These are phyloP conservation scores for Santalum album DNA, from an alignment of 164 flowering plant genomes.

Conservation along the genomic window DNA sequence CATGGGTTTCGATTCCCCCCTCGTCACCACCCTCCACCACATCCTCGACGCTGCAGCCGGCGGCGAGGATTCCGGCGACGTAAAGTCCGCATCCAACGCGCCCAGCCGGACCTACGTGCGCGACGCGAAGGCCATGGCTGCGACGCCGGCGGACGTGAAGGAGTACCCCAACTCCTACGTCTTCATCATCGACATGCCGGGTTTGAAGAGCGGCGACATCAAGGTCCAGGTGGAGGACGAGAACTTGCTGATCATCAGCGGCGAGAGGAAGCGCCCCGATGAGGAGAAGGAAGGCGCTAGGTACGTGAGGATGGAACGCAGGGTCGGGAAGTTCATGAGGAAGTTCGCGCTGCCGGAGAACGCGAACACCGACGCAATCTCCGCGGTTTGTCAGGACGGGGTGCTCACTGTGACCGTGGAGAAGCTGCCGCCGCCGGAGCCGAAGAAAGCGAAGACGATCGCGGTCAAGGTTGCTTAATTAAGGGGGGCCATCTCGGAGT, in stretches of 20 bases:
- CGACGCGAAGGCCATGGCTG: slow-evolving; percentile 14
- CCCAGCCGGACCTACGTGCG: background rate
- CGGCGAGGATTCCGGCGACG: background rate
- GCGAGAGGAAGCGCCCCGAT: slow-evolving; percentile 39
- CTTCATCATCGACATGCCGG: slow-evolving; percentile 63
- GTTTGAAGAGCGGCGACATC: slow-evolving; percentile 33
- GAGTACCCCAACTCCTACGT: slow-evolving; percentile 37
- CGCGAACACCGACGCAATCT: slow-evolving; percentile 31
- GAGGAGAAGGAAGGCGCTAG: slow-evolving; percentile 41
- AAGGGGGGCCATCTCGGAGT: too few relatives aligned
- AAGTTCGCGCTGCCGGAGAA: slow-evolving; percentile 54
- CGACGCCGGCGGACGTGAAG: slow-evolving; percentile 47
- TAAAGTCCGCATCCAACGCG: background rate
- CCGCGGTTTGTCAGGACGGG: slow-evolving; percentile 48
- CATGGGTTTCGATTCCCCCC: slow-evolving; percentile 32
- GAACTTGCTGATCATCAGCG: slow-evolving; percentile 33
- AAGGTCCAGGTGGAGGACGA: slow-evolving; percentile 48
- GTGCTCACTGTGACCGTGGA: slow-evolving; percentile 51
- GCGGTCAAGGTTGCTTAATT: slow-evolving; percentile 43
- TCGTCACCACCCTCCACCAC: slow-evolving; percentile 17
- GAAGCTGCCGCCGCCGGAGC: slow-evolving; percentile 60
- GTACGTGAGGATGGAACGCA: slow-evolving; percentile 55
- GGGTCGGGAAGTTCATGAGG: slow-evolving; percentile 57
- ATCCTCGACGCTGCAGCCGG: background rate
- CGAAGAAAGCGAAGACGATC: slow-evolving; percentile 58